Evolutionary conservation across 1,139 yeast genomes (phyloP), one percentile per base, ranked within the genome.

Genomic region (Taphrina sp.): DNA sequence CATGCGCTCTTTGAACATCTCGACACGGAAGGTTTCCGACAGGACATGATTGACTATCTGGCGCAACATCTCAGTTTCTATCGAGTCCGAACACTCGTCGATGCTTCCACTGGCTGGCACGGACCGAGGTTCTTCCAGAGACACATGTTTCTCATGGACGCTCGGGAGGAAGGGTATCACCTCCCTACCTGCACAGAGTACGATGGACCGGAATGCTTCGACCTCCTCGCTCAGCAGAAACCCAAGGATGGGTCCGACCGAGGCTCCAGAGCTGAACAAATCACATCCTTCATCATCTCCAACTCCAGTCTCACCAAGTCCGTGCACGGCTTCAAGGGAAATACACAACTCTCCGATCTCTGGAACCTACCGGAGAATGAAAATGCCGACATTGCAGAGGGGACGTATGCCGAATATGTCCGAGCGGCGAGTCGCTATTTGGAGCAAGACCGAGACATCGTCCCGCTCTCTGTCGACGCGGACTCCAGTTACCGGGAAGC

Each of bases 321-420:
- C 17, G 47, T 31, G 29, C 47, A 43, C 20, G 47, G 47, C 8
- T 43, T 43, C 29, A 43, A 43, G 38, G 47, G 47, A 20, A 29
- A 43, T 17, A 43, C 47, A 12, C 47, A 43, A n/a, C 20, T 43
- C 4, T 43, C 47, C n/a, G 47, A 43, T 17, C 2, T 43, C 3
- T 43, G 47, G 47, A 43, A 43, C 47, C 16, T 14, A 19, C 37
- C 47, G 19, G 47, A 43, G n/a, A 29, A 43, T 29, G 34, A 31
- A 7, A 17, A 20, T 12, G 37, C 24, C 2, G 47, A 43, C 19
- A 31, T 31, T 38, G 47, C 19, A 14, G 34, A 29, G 7, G 47
- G 47, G 16, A 43, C 47, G 16, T 22, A 16, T 20, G 47, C 47
- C 14, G 37, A 43, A 19, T 31, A 31, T 17, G 22, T 43, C 29